A percentile compares a stretch with the other conserved stretches of the same genome.
phyloP scores from a whole-genome alignment of 225 moss, liverwort and hornwort genomes.

The Asterella californica region DNA sequence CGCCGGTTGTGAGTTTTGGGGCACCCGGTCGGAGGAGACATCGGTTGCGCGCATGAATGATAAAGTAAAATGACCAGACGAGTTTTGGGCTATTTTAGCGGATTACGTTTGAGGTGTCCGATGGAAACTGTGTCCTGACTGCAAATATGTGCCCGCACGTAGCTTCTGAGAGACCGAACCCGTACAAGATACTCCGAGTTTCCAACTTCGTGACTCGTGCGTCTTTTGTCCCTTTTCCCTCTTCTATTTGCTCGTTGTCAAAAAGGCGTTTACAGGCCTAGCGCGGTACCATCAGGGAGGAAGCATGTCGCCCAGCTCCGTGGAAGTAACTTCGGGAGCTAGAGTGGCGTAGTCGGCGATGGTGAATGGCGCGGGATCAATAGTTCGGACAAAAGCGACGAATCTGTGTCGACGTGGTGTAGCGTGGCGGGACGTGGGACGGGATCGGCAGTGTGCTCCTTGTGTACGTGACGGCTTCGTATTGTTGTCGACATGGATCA shows the following conservation, averaged over 20 bases:
- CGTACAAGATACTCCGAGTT: neutral
- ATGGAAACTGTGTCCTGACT: neutral
- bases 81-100: neutral
- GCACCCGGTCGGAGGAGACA: neutral
- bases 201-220: too few species aligned
- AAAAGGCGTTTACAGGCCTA: neutral
- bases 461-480: neutral
- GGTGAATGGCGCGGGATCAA: neutral
- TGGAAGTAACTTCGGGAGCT: neutral
- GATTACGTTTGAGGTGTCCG: neutral
- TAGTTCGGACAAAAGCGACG: neutral
- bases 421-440: neutral
- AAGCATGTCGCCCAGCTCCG: neutral
- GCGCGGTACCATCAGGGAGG: neutral
- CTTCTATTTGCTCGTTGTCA: too few species aligned
- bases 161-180: neutral
- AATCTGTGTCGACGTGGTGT: neutral
- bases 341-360: neutral
- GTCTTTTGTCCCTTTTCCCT: too few species aligned
- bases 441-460: neutral
- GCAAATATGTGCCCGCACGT: neutral
- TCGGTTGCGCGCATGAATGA: too few species aligned
- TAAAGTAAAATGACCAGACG: neutral
- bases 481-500: constrained; percentile 3
- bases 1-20: neutral